Percentiles rank a stretch among this genome's conserved stretches.
Conservation (phyloP, 306 rosid genomes). For the Cercis canadensis region DNA sequence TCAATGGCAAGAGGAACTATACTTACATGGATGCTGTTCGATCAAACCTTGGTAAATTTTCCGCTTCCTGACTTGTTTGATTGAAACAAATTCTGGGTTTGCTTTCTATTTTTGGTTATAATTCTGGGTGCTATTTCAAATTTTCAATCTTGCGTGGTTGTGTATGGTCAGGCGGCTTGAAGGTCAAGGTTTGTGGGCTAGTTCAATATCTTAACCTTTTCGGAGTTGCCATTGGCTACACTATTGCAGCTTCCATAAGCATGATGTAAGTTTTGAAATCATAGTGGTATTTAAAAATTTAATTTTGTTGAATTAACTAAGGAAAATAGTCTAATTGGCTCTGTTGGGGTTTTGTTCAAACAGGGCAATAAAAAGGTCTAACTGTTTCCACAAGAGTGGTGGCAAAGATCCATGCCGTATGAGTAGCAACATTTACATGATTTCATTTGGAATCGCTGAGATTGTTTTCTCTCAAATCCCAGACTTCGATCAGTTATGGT, state of each 20-base stretch:
- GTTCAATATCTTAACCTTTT: constrained; percentile 78
- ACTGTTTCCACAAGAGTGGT: constrained; percentile 68
- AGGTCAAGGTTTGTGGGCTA: constrained; percentile 73
- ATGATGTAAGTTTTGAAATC: constrained; percentile 66
- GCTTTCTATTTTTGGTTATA: neutral
- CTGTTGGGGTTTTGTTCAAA: constrained; percentile 18
- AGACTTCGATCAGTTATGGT: constrained; percentile 79
- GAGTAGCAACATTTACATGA: constrained; percentile 77
- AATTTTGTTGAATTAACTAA: neutral
- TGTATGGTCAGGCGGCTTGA: constrained; percentile 55
- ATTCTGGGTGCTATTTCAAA: constrained; percentile 1
- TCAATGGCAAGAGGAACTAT: constrained; percentile 82
- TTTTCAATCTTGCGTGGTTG: constrained; percentile 4
- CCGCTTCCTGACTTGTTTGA: neutral
- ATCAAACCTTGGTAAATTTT: constrained; percentile 63
- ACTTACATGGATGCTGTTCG: constrained; percentile 82
- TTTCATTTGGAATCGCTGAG: constrained; percentile 70
- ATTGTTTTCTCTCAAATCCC: constrained; percentile 81
- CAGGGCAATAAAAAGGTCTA: constrained; percentile 84
- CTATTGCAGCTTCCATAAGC: constrained; percentile 79
- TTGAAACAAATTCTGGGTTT: neutral
- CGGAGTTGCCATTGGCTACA: constrained; percentile 82
- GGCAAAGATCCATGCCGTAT: constrained; percentile 68
- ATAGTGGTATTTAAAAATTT: neutral
- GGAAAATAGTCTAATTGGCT: constrained; percentile 22